phyloP scores from a whole-genome alignment of 768 basidiomycete species.

The Tubosaeta sp. region DNA sequence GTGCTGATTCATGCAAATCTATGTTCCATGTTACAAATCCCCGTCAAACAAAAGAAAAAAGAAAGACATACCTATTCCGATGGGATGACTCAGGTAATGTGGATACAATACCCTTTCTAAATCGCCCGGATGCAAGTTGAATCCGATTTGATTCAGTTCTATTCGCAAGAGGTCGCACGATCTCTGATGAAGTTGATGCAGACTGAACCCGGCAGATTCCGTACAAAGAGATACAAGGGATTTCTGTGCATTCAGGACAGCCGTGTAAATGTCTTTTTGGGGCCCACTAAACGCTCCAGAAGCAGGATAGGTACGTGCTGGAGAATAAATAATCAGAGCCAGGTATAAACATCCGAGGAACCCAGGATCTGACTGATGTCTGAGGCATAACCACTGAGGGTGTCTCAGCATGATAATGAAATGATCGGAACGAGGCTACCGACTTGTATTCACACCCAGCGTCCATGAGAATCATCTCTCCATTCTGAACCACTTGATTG shows the following conservation, averaged over 20 bases:
- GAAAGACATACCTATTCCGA: constrained; percentile 70
- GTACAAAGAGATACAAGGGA: constrained; percentile 58
- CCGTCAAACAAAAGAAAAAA: neutral
- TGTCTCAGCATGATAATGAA: constrained; percentile 3
- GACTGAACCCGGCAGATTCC: constrained; percentile 48
- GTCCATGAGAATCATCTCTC: constrained; percentile 82
- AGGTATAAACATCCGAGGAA: neutral
- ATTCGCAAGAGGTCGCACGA: constrained; percentile 62
- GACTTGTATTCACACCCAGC: constrained; percentile 93
- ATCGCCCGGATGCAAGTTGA: constrained; percentile 43
- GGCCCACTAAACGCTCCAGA: constrained; percentile 74
- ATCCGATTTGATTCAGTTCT: constrained; percentile 68
- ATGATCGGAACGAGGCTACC: constrained; percentile 18
- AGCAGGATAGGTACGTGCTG: constrained; percentile 85
- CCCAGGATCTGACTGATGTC: constrained; percentile 71
- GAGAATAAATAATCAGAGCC: constrained; percentile 7
- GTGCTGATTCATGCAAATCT: constrained; percentile 88
- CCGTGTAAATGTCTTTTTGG: constrained; percentile 83
- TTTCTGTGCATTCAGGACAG: constrained; percentile 71
- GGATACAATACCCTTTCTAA: constrained; percentile 79
- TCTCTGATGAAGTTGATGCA: constrained; percentile 74
- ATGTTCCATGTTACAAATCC: constrained; percentile 11
- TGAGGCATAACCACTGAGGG: constrained; percentile 78
- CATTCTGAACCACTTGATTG: constrained; percentile 65
- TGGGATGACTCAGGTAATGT: constrained; percentile 87